Evolutionary conservation across 192 early-diverging fungal genomes (phyloP), one percentile per base, ranked within the genome.

Genomic region (Phlyctochytrium planicorne): DNA sequence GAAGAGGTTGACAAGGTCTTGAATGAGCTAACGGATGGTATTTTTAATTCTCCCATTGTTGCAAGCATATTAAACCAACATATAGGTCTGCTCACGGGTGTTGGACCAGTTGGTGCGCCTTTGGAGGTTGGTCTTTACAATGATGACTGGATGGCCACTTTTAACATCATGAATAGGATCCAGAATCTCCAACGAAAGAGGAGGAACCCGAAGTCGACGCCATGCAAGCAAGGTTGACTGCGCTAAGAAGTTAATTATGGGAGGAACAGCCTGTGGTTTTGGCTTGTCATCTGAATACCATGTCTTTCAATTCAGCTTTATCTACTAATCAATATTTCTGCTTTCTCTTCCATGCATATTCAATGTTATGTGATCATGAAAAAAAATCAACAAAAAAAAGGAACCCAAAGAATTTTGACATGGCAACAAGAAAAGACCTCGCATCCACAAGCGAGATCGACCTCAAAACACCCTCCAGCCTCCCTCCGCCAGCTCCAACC

Each of bases 1-100:
- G 89, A 88, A 24, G 94, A 98, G 80, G 94, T 97, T 2, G 90
- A 95, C 73, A 94, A 88, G 53, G 87, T 98, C 6, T 75, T 98
- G 53, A 91, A 88, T 31, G 87, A 95, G 74, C 77, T 97, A 59
- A 97, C 95, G 35, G 87, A 94, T 66, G 97, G 96, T 74, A 20
- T 47, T 47, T 47, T 47, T 47, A 47, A 47, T 47, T 6, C 40
- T 20, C n/a, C n/a, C n/a, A n/a, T n/a, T n/a, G n/a, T n/a, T n/a
- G n/a, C n/a, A n/a, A n/a, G n/a, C n/a, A n/a, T n/a, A n/a, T n/a
- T n/a, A n/a, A n/a, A n/a, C n/a, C n/a, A n/a, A 20, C 40, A 6
- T 47, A 20, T 20, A 47, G 40, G 40, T 6, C n/a, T 85, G 27
- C 72, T 91, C 20, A 86, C 83, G 20, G 78, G 84, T 62, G 87